Base-by-base conservation (phyloP, 2,329 filamentous ascomycete genomes). In the Xenosphaeropsis pyriputrescens region DNA sequence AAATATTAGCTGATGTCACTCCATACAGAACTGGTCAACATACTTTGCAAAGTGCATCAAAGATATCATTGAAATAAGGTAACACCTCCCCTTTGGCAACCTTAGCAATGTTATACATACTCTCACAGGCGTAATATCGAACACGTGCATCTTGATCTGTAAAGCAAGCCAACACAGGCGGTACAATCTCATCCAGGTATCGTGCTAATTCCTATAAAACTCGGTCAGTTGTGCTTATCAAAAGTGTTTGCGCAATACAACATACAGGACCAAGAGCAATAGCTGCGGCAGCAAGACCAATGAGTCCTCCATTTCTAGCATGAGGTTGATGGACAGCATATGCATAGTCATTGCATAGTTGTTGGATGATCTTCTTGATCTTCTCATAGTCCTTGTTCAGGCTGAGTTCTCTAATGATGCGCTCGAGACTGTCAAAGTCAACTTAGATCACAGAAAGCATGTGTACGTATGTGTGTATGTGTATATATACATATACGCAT, bases 81-180 rank as follows among this genome's bases (percentile, higher is more conserved):
- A 98, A 62, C 15, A 98, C 91, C 60, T 98, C 91, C 29, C 93
- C 91, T 61, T 98, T 98, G 43, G 89, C 91, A 35, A 98, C 91
- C 63, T 98, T 98, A 54, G 91, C 88, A 55, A 98, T 98, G 60
- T 98, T 98, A 64, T 98, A 98, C 91, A 98, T 98, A 59, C 88
- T 93, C 65, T 98, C 91, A 62, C 91, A 98, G 17, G 91, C 91
- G 62, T 98, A 98, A 59, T 98, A 98, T 46, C 91, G 75, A 22
- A 96, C 91, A 41, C 91, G 75, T 18, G 91, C 88, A 79, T 98
- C 91, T 64, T 96, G 91, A 50, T 98, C 93, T 41, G 84, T 85
- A 60, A 98, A 98, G 65, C 93, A 98, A 37, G 91, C 91, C 34
- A 98, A 71, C 5, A 98, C 91, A 3, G 93, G 93, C 34, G 89